Conservation (phyloP, 805 yeast genomes). For the Lachancea fermentati region DNA sequence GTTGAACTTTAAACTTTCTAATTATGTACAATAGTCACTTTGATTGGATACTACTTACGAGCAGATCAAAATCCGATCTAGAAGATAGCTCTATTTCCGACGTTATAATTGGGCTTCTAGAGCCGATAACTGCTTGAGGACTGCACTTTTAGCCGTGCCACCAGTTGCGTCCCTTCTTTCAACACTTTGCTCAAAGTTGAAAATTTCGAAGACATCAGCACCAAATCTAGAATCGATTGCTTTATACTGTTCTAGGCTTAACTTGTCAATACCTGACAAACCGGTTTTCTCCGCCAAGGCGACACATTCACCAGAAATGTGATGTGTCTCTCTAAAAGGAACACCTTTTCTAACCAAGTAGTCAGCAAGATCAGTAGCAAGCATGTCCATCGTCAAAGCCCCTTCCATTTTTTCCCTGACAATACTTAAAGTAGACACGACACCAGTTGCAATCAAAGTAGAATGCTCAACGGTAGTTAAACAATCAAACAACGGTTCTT, state of each 20-base stretch:
- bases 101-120: conserved; percentile 28
- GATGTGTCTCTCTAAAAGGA: conserved; percentile 98
- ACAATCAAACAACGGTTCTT: conserved; percentile 95
- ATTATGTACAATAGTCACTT: no score
- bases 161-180: conserved; percentile 97
- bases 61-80: no score
- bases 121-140: conserved; percentile 50
- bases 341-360: conserved; percentile 96
- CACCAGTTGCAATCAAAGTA: conserved; percentile 91
- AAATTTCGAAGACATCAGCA: conserved; percentile 76
- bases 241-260: conserved; percentile 72
- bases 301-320: conserved; percentile 97
- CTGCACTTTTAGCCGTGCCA: conserved; percentile 92
- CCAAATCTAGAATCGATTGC: conserved; percentile 74
- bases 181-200: conserved; percentile 87
- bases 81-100: no score
- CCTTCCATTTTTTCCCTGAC: conserved; percentile 71
- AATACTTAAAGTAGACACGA: conserved; percentile 77
- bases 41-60: no score
- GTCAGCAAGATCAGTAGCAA: conserved; percentile 97
- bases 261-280: conserved; percentile 79
- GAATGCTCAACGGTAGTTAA: conserved; percentile 91
- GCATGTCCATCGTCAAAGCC: conserved; percentile 97
- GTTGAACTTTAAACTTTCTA: no score
- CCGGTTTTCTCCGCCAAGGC: conserved; percentile 76